Percentiles rank a stretch among this genome's conserved stretches.
These are phyloP conservation scores for Penicillium odoratum DNA, from an alignment of 495 filamentous ascomycete genomes.

Conservation along the genomic window DNA sequence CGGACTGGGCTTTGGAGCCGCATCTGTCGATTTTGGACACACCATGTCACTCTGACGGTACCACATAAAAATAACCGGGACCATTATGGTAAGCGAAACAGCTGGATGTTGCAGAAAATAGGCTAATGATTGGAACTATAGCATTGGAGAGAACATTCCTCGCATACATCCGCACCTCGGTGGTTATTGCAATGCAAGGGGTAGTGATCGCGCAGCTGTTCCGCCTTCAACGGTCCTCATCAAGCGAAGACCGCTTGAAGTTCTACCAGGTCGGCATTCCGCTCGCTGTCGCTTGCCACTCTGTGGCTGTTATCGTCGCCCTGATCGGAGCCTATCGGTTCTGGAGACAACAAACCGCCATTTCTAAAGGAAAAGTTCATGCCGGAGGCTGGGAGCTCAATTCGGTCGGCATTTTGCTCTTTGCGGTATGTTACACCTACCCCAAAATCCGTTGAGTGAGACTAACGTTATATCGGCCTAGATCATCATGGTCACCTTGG, in stretches of 20 bases:
- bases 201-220: conserved; percentile 69
- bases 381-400: conserved; percentile 71
- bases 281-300: conserved; percentile 58
- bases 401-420: conserved; percentile 48
- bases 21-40: conserved; percentile 39
- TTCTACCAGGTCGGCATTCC: conserved; percentile 68
- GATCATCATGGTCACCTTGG: conserved; percentile 31
- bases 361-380: conserved; percentile 63
- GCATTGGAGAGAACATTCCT: conserved; percentile 81
- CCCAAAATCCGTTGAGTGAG: background rate
- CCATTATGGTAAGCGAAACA: conserved; percentile 38
- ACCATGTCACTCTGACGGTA: conserved; percentile 42
- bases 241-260: conserved; percentile 38
- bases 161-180: conserved; percentile 71
- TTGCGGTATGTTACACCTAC: conserved; percentile 45
- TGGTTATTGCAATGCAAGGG: conserved; percentile 66
- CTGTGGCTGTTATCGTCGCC: conserved; percentile 55
- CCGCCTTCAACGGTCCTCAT: conserved; percentile 57
- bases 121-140: conserved; percentile 26
- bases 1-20: conserved; percentile 27
- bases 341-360: conserved; percentile 69
- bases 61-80: conserved; percentile 47
- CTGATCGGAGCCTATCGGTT: conserved; percentile 62
- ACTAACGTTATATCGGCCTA: conserved; percentile 4
- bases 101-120: background rate